Conservation (phyloP, 768 basidiomycete species). For the Ramaria rubella region DNA sequence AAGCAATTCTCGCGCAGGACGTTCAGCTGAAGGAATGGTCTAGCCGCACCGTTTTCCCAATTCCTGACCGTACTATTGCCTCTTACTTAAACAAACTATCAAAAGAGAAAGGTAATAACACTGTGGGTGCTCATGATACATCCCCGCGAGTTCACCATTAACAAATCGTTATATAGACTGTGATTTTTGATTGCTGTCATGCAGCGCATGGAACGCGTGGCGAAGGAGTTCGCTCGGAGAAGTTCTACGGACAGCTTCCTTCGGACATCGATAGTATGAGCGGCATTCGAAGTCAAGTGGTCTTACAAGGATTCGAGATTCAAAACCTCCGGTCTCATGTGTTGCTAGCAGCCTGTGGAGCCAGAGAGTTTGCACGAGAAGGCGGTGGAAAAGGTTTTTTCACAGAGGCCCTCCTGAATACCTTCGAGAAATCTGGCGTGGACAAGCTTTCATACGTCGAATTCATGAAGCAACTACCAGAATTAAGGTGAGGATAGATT, state of each 20-base stretch:
- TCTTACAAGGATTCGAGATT: neutral
- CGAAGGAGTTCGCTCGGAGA: neutral
- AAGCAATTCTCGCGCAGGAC: conserved; percentile 32
- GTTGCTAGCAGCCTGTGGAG: conserved; percentile 37
- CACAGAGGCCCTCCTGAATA: conserved; percentile 24
- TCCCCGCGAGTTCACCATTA: neutral
- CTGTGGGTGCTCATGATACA: conserved; percentile 27
- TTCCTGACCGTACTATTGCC: conserved; percentile 40
- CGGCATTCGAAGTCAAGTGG: too few species aligned
- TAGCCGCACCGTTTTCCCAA: conserved; percentile 10
- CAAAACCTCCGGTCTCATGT: conserved; percentile 13
- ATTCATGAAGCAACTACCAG: conserved; percentile 18
- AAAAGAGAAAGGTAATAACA: conserved; percentile 35
- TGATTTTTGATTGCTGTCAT: conserved; percentile 43
- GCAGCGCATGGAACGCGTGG: conserved; percentile 33
- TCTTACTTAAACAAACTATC: conserved; percentile 33
- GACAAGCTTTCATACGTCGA: conserved; percentile 27
- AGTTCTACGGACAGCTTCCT: neutral
- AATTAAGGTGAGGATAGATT: neutral
- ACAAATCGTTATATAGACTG: conserved; percentile 26
- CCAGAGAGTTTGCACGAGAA: conserved; percentile 30
- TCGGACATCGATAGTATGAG: neutral
- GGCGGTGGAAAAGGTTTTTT: conserved; percentile 26
- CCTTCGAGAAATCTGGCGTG: conserved; percentile 19
- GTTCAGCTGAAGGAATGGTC: conserved; percentile 13